These are phyloP conservation scores for Teunomyces atbi DNA, from an alignment of 805 yeast genomes.

Conservation along the genomic window DNA sequence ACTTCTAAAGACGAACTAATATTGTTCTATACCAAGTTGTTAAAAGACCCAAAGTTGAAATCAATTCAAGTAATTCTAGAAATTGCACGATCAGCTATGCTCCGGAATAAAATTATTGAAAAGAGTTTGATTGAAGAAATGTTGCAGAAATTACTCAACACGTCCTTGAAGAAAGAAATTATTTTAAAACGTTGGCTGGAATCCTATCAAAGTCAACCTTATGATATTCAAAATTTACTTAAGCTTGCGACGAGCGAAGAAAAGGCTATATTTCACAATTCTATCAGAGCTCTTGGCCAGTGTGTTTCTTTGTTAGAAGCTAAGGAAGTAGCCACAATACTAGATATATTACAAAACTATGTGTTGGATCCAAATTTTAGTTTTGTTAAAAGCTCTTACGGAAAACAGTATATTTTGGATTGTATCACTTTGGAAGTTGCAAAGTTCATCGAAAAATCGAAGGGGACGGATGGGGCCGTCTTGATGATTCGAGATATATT, in stretches of 20 bases:
- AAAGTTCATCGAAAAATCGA: conserved; percentile 16
- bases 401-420: conserved; percentile 19
- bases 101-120: conserved; percentile 12
- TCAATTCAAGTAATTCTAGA: conserved; percentile 11
- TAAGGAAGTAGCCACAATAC: conserved; percentile 13
- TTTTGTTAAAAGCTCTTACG: conserved; percentile 11
- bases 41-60: neutral
- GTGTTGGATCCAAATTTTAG: conserved; percentile 8
- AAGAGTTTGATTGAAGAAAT: conserved; percentile 7
- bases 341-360: conserved; percentile 14
- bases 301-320: conserved; percentile 22
- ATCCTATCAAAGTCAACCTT: neutral
- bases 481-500: conserved; percentile 20
- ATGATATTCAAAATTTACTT: conserved; percentile 15
- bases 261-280: conserved; percentile 23
- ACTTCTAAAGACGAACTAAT: neutral
- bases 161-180: conserved; percentile 10
- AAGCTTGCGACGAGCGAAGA: conserved; percentile 15
- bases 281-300: conserved; percentile 29
- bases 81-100: conserved; percentile 8
- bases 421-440: conserved; percentile 17
- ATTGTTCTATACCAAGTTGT: conserved; percentile 1
- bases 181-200: conserved; percentile 6
- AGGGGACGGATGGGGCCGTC: conserved; percentile 13
- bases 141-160: conserved; percentile 12